Evolutionary conservation across 2,329 filamentous ascomycete genomes (phyloP), one percentile per base, ranked within the genome.

Genomic region (Thelonectria discophora): DNA sequence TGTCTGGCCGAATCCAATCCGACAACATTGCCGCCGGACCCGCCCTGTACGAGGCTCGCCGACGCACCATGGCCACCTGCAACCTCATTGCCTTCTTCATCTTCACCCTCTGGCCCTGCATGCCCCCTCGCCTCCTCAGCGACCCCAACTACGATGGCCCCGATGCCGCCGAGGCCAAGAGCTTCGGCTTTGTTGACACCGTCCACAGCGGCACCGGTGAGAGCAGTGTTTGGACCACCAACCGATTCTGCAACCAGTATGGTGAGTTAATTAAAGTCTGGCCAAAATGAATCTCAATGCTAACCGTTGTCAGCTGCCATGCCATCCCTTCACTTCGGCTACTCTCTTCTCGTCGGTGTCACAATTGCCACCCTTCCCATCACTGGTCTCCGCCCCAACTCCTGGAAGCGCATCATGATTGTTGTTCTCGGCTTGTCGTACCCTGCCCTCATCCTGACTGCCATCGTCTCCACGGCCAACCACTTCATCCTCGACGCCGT

Each of bases 271-370:
- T 9, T 3, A 34, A 11, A 51, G 18, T 9, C 17, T 20, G 4
- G 20, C 27, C n/a, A 5, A 34, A 20, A 2, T n/a, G 15, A 2
- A 7, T 12, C 9, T 12, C 17, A 13, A n/a, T 48, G 12, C 63
- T 72, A 47, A 72, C 58, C 12, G 21, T 9, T n/a, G 24, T 18
- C 47, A 88, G 87, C 88, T 56, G 90, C 90, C 8, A 92, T 92
- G 90, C 90, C 90, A 1, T 90, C 87, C 0, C 81, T 92, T 15
- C 90, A 92, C 74, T 92, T 92, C 71, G 90, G 90, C 3, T 92
- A 92, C 77, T 89, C 88, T 3, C 84, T 92, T 30, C 83, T 92
- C 69, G 88, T 92, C 71, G 90, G 90, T 8, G 76, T 92, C 12
- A 92, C 89, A 4, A 82, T 92, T 59, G 84, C 86, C 67, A 86